Conservation (phyloP, 495 filamentous ascomycete species). For the Talaromyces trachyspermus region DNA sequence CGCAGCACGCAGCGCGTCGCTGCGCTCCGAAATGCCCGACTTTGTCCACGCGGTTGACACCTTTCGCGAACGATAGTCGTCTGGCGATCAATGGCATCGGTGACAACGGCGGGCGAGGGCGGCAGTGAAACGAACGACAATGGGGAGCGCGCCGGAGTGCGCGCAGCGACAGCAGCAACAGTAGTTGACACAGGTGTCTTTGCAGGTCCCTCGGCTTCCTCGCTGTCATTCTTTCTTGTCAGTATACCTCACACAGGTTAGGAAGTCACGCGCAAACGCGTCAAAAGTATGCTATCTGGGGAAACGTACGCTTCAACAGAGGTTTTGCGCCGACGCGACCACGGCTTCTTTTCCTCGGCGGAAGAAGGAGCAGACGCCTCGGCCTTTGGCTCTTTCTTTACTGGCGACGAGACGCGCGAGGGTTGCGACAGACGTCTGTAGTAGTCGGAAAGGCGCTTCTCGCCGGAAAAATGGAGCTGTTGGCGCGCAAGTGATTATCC, state of each 20-base stretch:
- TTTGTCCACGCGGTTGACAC: conserved; percentile 34
- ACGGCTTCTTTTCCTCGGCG: conserved; percentile 24
- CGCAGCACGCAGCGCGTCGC: conserved; percentile 47
- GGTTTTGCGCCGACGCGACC: conserved; percentile 30
- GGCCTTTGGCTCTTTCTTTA: conserved; percentile 56
- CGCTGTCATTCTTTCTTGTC: conserved; percentile 14
- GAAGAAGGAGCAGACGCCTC: conserved; percentile 16
- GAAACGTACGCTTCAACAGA: conserved; percentile 38
- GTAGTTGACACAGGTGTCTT: conserved; percentile 18
- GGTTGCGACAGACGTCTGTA: conserved; percentile 57
- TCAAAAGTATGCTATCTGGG: not conserved
- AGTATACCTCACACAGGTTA: not conserved
- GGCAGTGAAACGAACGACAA: conserved; percentile 47
- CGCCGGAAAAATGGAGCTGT: conserved; percentile 50
- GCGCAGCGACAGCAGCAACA: conserved; percentile 41
- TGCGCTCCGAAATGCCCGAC: conserved; percentile 35
- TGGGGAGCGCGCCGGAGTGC: conserved; percentile 49
- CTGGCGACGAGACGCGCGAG: conserved; percentile 52
- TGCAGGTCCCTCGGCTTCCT: conserved; percentile 32
- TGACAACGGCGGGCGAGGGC: conserved; percentile 76
- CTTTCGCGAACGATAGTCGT: conserved; percentile 54
- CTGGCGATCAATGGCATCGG: conserved; percentile 70
- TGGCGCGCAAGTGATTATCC: conserved; percentile 63
- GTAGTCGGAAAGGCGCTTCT: conserved; percentile 64
- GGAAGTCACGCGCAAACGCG: not conserved